Evolutionary conservation across 164 flowering plant genomes (phyloP), one percentile per base, ranked within the genome.

Genomic region (Dillenia turbinata): DNA sequence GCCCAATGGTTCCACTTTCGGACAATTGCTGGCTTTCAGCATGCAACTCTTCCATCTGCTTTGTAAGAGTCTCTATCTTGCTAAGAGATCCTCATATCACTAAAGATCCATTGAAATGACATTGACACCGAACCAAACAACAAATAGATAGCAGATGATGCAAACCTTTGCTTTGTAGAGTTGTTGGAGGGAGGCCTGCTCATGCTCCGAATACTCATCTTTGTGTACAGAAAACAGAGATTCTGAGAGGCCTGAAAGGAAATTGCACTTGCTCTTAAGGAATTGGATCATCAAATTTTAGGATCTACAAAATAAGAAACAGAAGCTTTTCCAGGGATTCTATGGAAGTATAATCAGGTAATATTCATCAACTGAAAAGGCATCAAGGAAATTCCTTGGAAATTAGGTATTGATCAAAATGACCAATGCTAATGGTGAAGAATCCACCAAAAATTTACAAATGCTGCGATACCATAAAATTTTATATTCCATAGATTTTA

Each of bases 151-250:
- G 19, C 62, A 59, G 15, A 17, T 45, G 12, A 15, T 45, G 13
- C 11, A 16, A 58, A 95, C 99, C 97, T 95, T 95, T 22, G 92
- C 85, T 65, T 85, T 84, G 73, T 88, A 92, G 26, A 90, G 87
- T 69, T 95, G 98, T 69, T 73, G 78, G 44, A 92, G 87, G 59
- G 97, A 92, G 17, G 95, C 97, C 69, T 79, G 97, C 77, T 95
- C 99, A 76, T 81, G 85, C 62, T 95, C 99, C 68, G 90, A 85
- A 79, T 92, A 95, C 60, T 88, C 96, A 61, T 92, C 99, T 73
- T 85, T 92, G 77, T 88, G 92, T 56, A 83, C 66, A 74, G 80
- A 73, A 79, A 95, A 90, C 19, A 95, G 72, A 58, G 96, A 95
- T 63, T 95, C 99, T 17, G 94, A 83, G 56, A 92, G 85, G 68